phyloP scores from a whole-genome alignment of 106 monocot species.

The Allium sativum region DNA sequence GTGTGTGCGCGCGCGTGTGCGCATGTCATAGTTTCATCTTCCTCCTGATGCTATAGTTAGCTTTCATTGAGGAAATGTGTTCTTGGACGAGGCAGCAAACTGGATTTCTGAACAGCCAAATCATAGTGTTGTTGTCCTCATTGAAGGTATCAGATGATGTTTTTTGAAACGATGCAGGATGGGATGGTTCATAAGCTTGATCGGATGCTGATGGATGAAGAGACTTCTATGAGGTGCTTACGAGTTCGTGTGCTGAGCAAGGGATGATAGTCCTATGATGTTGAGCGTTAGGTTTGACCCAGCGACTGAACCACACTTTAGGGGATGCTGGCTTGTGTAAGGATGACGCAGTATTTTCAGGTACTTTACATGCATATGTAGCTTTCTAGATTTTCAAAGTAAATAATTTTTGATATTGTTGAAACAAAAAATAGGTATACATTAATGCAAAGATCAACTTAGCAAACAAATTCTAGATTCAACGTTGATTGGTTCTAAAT shows the following conservation, averaged over 20 bases:
- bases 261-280: constrained; percentile 83
- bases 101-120: no score
- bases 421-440: constrained; percentile 61
- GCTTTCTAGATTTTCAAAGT: no score
- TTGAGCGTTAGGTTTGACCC: constrained; percentile 79
- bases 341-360: constrained; percentile 66
- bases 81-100: no score
- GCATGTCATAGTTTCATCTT: no score
- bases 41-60: no score
- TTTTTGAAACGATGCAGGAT: constrained; percentile 70
- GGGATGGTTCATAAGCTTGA: constrained; percentile 57
- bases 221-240: constrained; percentile 67
- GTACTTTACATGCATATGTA: no score
- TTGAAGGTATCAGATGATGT: constrained; percentile 56
- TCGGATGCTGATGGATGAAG: constrained; percentile 49
- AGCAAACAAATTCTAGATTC: constrained; percentile 92
- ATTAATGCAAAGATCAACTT: constrained; percentile 69
- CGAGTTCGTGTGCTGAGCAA: constrained; percentile 69
- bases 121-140: no score
- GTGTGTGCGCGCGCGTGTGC: no score
- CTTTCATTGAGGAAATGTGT: no score
- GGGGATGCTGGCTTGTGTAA: constrained; percentile 66
- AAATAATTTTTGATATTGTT: constrained; percentile 67
- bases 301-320: constrained; percentile 72
- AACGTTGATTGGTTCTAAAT: constrained; percentile 64